A percentile compares a stretch with the other conserved stretches of the same genome.
These are phyloP conservation scores for Saccharomycopsis guyanensis DNA, from an alignment of 805 yeast genomes.

Conservation along the genomic window DNA sequence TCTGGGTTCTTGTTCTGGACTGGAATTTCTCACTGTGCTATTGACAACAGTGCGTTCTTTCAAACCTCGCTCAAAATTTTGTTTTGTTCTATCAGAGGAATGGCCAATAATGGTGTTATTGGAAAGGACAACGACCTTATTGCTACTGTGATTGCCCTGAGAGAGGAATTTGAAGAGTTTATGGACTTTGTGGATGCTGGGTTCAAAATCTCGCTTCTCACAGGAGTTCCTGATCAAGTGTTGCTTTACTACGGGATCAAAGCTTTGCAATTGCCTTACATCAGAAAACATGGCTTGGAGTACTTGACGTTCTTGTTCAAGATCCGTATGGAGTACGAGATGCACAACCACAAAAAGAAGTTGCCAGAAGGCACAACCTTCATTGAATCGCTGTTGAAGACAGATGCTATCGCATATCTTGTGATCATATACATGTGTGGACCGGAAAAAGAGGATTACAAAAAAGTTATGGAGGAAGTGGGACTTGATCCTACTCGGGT, in stretches of 20 bases:
- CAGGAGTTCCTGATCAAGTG: constrained; percentile 32
- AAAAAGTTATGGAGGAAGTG: neutral
- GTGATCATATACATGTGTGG: constrained; percentile 6
- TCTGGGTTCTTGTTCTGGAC: constrained; percentile 13
- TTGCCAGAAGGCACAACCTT: neutral
- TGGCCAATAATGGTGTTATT: constrained; percentile 8
- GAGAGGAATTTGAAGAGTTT: neutral
- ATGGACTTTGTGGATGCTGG: constrained; percentile 1
- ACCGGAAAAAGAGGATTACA: neutral
- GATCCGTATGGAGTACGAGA: constrained; percentile 26
- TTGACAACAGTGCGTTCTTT: constrained; percentile 26
- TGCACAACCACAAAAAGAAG: neutral
- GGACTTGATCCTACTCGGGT: constrained; percentile 9
- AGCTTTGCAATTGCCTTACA: constrained; percentile 53
- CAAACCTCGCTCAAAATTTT: constrained; percentile 25
- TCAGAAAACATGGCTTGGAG: constrained; percentile 41
- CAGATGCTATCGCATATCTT: constrained; percentile 7
- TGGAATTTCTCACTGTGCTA: constrained; percentile 24
- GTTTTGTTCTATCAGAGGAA: constrained; percentile 1
- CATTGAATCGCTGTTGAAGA: neutral
- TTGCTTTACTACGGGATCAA: constrained; percentile 41
- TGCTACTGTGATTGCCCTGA: neutral
- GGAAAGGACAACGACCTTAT: neutral
- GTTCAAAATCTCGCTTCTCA: neutral
- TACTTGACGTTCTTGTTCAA: constrained; percentile 38